Percentiles rank a stretch among this genome's conserved stretches.
phyloP scores from a whole-genome alignment of 164 flowering plant genomes.

The Saururus chinensis region DNA sequence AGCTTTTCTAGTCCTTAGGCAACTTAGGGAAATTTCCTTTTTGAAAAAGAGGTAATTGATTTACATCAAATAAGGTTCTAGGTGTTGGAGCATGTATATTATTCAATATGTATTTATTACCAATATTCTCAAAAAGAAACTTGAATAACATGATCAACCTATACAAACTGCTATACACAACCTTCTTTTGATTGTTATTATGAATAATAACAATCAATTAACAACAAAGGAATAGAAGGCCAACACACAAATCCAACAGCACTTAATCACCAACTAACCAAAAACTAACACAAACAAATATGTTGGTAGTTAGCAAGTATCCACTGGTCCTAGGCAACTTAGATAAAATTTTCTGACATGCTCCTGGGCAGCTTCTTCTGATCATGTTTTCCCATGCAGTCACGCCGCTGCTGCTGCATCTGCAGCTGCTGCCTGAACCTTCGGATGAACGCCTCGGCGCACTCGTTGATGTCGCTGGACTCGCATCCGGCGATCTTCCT shows the following conservation, averaged over 20 bases:
- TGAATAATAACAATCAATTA: background rate
- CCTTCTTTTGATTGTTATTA: too few relatives aligned
- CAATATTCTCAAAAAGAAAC: too few relatives aligned
- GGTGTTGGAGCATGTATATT: too few relatives aligned
- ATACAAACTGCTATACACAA: too few relatives aligned
- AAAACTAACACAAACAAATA: background rate
- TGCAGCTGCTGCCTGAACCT: conserved; percentile 55
- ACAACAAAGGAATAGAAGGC: background rate
- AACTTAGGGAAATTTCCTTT: too few relatives aligned
- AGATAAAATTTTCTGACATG: too few relatives aligned
- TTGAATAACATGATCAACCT: too few relatives aligned
- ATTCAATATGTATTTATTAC: too few relatives aligned
- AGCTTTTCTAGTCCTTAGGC: too few relatives aligned
- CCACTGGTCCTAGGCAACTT: too few relatives aligned
- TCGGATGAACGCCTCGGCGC: conserved; percentile 62
- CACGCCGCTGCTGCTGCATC: conserved; percentile 42
- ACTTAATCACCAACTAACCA: background rate
- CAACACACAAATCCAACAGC: background rate
- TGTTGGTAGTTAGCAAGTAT: background rate
- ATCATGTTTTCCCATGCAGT: background rate
- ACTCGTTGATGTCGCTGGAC: conserved; percentile 40
- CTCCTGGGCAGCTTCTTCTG: background rate
- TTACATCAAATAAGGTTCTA: too few relatives aligned
- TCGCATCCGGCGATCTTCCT: conserved; percentile 25
- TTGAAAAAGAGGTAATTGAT: too few relatives aligned